Percentiles rank a stretch among this genome's conserved stretches.
Evolutionary conservation across 257 asterid genomes (phyloP).

Genomic region (Przewalskia tangutica): DNA sequence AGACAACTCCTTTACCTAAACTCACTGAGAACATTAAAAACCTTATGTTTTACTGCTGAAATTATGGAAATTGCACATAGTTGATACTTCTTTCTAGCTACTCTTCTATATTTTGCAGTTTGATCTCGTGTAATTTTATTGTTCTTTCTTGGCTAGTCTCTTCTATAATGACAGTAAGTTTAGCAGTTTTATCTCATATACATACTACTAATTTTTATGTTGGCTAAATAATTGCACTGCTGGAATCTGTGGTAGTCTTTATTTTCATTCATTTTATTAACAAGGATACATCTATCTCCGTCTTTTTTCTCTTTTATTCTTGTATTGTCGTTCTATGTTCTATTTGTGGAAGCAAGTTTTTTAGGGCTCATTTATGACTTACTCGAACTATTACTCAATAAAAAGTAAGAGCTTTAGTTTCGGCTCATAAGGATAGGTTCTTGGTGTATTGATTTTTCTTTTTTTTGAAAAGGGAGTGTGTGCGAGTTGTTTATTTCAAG

Average conservation of each 20-base stretch:
- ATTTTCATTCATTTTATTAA: neutral
- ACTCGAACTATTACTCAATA: neutral
- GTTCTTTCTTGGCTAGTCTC: neutral
- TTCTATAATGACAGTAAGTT: neutral
- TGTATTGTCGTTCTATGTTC: too few species aligned
- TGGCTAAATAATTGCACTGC: neutral
- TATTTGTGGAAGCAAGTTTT: neutral
- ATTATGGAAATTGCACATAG: neutral
- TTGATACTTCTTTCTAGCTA: neutral
- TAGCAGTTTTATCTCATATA: neutral
- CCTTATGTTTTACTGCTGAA: conserved; percentile 84
- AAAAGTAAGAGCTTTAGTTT: too few species aligned
- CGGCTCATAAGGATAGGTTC: too few species aligned
- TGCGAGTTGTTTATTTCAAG: neutral
- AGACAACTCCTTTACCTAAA: conserved; percentile 66
- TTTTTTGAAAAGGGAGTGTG: neutral
- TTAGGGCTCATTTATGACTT: neutral
- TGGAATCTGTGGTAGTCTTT: neutral
- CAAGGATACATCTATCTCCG: neutral
- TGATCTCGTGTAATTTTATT: neutral
- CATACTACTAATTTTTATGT: neutral
- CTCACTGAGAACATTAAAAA: conserved; percentile 73
- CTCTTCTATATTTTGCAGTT: neutral
- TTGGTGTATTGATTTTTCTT: too few species aligned
- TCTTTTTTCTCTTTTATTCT: too few species aligned